Percentiles rank a stretch among this genome's conserved stretches.
Conservation (phyloP, 2,329 filamentous ascomycete species). For the Cordyceps militaris region DNA sequence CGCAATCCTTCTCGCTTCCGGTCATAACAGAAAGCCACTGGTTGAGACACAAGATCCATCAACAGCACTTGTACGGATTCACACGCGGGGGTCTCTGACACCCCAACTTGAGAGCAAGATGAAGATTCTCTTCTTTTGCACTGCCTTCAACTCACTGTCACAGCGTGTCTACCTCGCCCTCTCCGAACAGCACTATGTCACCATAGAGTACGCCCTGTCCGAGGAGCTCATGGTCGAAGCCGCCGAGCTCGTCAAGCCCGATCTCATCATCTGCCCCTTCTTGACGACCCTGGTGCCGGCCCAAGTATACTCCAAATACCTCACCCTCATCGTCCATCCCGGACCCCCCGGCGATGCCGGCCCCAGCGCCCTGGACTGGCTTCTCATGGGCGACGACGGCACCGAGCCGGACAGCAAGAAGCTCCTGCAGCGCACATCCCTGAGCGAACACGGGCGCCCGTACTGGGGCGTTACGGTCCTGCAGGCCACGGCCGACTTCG, state of each 20-base stretch:
- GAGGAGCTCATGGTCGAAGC: constrained; percentile 30
- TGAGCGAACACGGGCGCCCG: constrained; percentile 25
- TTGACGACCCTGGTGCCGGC: constrained; percentile 31
- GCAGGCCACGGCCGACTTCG: constrained; percentile 33
- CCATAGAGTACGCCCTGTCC: constrained; percentile 32
- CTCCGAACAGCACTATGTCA: constrained; percentile 29
- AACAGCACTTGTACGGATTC: background rate
- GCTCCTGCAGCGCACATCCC: constrained; percentile 22
- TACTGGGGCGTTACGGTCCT: constrained; percentile 35
- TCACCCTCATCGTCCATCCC: constrained; percentile 35
- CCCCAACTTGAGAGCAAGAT: constrained; percentile 18
- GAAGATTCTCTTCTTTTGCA: constrained; percentile 37
- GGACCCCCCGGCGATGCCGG: constrained; percentile 36
- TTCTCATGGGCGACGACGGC: constrained; percentile 36
- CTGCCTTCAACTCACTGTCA: constrained; percentile 37
- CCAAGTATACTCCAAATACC: constrained; percentile 28
- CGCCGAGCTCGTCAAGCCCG: constrained; percentile 28
- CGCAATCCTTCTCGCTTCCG: background rate
- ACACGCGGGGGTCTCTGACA: background rate
- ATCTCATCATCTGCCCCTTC: constrained; percentile 37
- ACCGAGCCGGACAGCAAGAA: constrained; percentile 23
- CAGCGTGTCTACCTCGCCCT: constrained; percentile 32
- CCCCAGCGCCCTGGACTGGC: constrained; percentile 35
- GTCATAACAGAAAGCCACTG: background rate
- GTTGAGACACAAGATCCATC: background rate